phyloP scores from a whole-genome alignment of 345 rosid species.

The Atalantia buxifolia region DNA sequence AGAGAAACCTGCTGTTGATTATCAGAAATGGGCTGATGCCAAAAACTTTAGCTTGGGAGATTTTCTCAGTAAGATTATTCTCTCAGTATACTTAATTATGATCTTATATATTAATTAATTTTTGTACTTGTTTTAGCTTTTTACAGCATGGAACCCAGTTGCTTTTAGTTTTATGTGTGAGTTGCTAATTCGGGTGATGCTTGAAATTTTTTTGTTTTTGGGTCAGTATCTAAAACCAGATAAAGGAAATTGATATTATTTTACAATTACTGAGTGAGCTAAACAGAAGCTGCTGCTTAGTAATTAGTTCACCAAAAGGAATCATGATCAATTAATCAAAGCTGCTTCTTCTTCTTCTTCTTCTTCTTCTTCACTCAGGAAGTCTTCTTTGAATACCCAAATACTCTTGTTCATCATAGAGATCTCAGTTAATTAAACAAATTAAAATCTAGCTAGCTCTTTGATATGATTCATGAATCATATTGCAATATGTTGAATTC shows the following conservation, averaged over 20 bases:
- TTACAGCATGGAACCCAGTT: not conserved
- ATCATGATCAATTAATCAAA: not conserved
- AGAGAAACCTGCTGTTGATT: conserved; percentile 52
- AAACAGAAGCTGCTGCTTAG: not conserved
- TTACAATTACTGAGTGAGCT: too few species aligned
- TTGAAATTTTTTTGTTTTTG: not conserved
- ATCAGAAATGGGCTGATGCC: conserved; percentile 81
- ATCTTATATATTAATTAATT: not conserved
- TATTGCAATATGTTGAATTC: not conserved
- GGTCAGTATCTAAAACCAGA: not conserved
- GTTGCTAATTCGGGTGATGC: not conserved
- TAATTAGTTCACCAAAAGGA: not conserved
- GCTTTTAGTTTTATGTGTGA: not conserved
- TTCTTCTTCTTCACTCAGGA: not conserved
- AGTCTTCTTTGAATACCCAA: not conserved
- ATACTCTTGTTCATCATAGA: not conserved
- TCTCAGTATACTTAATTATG: not conserved
- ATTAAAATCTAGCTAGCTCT: not conserved
- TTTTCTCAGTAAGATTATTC: conserved; percentile 66
- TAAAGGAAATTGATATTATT: not conserved
- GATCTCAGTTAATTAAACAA: not conserved
- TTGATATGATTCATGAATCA: not conserved
- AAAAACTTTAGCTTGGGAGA: conserved; percentile 84
- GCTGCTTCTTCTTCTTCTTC: not conserved
- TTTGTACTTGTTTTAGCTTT: not conserved